Base-by-base conservation (phyloP, 176 grass and related monocot species). In the Bolboschoenus planiculmis region DNA sequence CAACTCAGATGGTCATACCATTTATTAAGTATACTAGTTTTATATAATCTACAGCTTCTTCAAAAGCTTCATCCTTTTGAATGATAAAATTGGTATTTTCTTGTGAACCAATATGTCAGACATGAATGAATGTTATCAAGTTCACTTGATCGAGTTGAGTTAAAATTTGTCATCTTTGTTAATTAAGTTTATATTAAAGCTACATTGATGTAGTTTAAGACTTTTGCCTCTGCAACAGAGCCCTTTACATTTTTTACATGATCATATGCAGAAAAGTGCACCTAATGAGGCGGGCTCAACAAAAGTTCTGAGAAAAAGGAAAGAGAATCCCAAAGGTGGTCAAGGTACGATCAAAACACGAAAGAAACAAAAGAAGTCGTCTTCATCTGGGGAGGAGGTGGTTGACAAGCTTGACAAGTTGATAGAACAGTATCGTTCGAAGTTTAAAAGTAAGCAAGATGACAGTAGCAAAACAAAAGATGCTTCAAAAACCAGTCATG, bases 381-480 rank as follows among this genome's bases (percentile, higher is more conserved):
- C 79, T 11, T 86, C 82, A 4, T 58, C 83, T 10, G 86, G 63
- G 8, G 82, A 68, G 13, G 88, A 85, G 37, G 86, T 90, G 6
- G 85, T 91, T 13, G 90, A 99, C 79, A 95, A 99, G 27, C 87
- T 89, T 50, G 88, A 89, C 24, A 83, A 68, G 6, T 80, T 93
- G 24, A 86, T 86, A 46, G 92, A 90, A 56, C 87, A 93, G 46
- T 95, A 99, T 60, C 89, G 89, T 36, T 91, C 91, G 40, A 93
- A 93, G 63, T 99, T 99, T 79, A 82, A 85, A 18, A 88, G 84
- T 33, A 86, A 79, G 30, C 46, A 84, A 18, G 57, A 64, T 3
- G 31, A 14, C 26, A 81, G 47, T 81, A 88, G 63, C 60, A 91
- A 92, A 29, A 46, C 62, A 43, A 88, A 95, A 65, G 82, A 78